Base-by-base conservation (phyloP, 73 alveolate species). In the Uronychia binucleata region DNA sequence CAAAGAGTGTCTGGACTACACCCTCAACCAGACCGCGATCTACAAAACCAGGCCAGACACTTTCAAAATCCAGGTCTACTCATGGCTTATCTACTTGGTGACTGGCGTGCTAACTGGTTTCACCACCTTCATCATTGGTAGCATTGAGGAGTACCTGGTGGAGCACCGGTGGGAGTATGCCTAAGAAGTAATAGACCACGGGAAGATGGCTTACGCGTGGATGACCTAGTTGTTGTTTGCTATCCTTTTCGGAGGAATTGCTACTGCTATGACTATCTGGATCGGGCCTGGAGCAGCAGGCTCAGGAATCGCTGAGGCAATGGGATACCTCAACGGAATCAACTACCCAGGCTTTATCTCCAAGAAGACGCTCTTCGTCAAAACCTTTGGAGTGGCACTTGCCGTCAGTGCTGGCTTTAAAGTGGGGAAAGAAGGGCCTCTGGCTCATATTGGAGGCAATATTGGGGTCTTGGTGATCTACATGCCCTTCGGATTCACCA, bases 361-460 rank as follows among this genome's bases (percentile, higher is more conserved):
- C 0, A 0, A 74, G 26, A 77, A 34, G 30, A 88, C 94, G 5
- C 80, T 88, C 27, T 77, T 88, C 77, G 86, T 76, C 0, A 88
- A 88, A 75, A 84, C 83, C 32, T 19, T 83, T 46, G 94, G 88
- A n/a, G 80, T 88, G 8, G 87, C 82, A 25, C 75, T 88, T 5
- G 94, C 91, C 31, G 90, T 88, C n/a, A 30, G 88, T 8, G 82
- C 85, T 0, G 91, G 91, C 1, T 60, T 88, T n/a, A 74, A 84
- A 57, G 76, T 82, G 28, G 94, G 94, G 19, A 88, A 83, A 77
- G 94, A 88, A 57, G 94, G 94, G 0, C 94, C 94, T 8, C 59
- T 88, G 77, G 94, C 90, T 30, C 94, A 88, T 77, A 83, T 88
- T 27, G 94, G 94, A 30, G 94, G 91, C 34, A 88, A 57, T 0